Conservation (phyloP, 345 rosid species). For the Citrus australasica region DNA sequence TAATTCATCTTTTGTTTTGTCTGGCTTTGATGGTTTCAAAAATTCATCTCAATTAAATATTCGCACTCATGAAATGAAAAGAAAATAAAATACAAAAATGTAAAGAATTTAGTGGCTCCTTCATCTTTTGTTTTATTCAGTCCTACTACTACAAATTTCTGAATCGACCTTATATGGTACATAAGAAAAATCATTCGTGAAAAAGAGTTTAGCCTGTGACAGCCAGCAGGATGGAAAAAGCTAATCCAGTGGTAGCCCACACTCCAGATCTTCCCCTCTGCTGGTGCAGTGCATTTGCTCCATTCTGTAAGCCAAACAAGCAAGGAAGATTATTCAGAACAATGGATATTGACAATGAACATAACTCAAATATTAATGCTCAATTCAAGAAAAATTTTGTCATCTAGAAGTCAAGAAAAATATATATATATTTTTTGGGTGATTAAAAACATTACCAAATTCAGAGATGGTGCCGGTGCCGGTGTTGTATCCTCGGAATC, state of each 20-base stretch:
- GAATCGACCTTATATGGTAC: constrained; percentile 17
- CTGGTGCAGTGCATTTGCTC: constrained; percentile 45
- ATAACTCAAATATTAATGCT: neutral
- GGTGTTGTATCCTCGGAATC: constrained; percentile 61
- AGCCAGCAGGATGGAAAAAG: constrained; percentile 46
- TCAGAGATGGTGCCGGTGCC: constrained; percentile 73
- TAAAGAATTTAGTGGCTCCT: constrained; percentile 11
- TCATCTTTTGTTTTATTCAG: constrained; percentile 17
- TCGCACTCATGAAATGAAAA: constrained; percentile 10
- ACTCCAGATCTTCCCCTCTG: constrained; percentile 39
- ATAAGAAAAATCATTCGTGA: constrained; percentile 22
- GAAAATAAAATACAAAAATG: constrained; percentile 25
- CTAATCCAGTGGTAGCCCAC: constrained; percentile 46
- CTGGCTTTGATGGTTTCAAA: constrained; percentile 9
- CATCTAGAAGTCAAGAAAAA: neutral
- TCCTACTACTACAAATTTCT: constrained; percentile 26
- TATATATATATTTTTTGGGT: neutral
- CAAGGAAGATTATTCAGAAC: constrained; percentile 6
- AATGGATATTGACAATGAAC: neutral
- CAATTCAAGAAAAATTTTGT: neutral
- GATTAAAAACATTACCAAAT: constrained; percentile 36
- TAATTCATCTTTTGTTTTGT: constrained; percentile 12
- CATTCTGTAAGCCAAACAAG: constrained; percentile 47
- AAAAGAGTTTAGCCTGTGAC: constrained; percentile 32
- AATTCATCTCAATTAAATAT: constrained; percentile 10